Base-by-base conservation (phyloP, 2,329 filamentous ascomycete species). In the Hypoxylon sp. region DNA sequence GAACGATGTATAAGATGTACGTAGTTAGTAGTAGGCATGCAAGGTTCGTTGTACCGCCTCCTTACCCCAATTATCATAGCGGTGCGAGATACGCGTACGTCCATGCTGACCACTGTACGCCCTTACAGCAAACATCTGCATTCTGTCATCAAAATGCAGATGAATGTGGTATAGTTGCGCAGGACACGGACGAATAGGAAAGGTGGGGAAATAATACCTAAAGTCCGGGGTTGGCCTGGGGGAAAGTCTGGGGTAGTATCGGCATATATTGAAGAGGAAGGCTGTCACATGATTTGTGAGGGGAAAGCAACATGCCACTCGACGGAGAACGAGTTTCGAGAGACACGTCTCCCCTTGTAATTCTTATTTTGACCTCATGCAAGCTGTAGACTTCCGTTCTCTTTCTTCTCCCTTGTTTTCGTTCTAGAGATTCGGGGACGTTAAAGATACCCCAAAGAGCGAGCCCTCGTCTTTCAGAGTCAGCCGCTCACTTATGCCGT, bases 261-360 rank as follows among this genome's bases (percentile, higher is more conserved):
- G 58, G 57, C 30, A 32, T 5, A 30, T 32, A 64, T 67, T 54
- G 63, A 67, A 65, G 23, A 54, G 68, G 68, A 69, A 69, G 65
- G 67, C 50, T 63, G 52, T 65, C 69, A 71, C 60, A 57, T 70
- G 69, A 71, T 63, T 32, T 48, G 52, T 71, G 69, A 71, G 69
- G 69, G 67, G 69, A 71, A 69, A 57, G 46, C 6, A 63, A 59
- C 65, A 64, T 14, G 55, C 55, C 51, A 58, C 32, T 43, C 46
- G 23, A 67, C 32, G 47, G 34, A 32, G 52, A 57, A 43, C n/a
- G 45, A 56, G 50, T 46, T 29, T 63, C 29, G 39, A 64, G 50
- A 41, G 53, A 61, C 46, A 32, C 32, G 3, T 52, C 46, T 34
- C 43, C 59, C 58, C 56, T 61, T 61, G 23, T 41, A 60, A 59